A percentile compares a stretch with the other conserved stretches of the same genome.
Conservation (phyloP, 2,329 filamentous ascomycete species). For the Mycosphaerella arachidis region DNA sequence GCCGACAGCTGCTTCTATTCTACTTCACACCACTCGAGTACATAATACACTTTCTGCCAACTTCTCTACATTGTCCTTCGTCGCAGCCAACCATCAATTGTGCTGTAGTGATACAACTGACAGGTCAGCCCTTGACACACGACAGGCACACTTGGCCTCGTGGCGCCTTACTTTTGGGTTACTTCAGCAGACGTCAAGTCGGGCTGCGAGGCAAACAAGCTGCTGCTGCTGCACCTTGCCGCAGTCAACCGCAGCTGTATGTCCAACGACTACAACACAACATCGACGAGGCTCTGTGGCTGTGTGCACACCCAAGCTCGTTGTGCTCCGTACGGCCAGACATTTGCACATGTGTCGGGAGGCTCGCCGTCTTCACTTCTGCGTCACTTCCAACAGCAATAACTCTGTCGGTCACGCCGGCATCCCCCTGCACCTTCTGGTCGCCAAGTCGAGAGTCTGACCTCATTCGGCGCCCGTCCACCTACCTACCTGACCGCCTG, state of each 20-base stretch:
- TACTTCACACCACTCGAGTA: background rate
- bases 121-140: background rate
- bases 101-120: background rate
- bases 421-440: background rate
- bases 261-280: background rate
- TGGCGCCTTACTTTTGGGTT: background rate
- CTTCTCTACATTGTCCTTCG: background rate
- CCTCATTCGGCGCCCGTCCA: background rate
- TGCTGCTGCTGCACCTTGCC: constrained; percentile 8
- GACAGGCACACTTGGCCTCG: background rate
- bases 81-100: background rate
- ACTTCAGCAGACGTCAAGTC: background rate
- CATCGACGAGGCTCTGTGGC: background rate
- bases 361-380: background rate
- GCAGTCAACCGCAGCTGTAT: background rate
- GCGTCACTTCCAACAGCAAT: background rate
- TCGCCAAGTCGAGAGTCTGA: background rate
- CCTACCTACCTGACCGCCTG: background rate
- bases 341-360: background rate
- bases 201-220: constrained; percentile 8
- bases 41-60: background rate
- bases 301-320: background rate
- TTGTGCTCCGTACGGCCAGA: background rate
- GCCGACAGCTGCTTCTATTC: background rate
- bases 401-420: background rate